Base-by-base conservation (phyloP, 2,329 filamentous ascomycete species). In the Exophiala aquamarina region DNA sequence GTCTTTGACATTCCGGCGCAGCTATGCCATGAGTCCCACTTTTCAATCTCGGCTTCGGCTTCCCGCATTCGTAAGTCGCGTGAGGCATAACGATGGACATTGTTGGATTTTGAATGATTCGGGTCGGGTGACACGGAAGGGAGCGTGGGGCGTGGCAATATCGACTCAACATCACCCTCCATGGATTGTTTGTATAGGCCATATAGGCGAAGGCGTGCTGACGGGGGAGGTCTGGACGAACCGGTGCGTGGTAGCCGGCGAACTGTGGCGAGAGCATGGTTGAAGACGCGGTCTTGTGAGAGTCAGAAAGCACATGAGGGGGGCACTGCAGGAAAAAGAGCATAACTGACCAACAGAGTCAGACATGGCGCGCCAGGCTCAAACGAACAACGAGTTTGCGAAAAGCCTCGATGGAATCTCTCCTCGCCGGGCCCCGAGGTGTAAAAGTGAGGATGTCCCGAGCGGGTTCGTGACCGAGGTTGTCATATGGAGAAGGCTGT, bases 171-270 rank as follows among this genome's bases (percentile, higher is more conserved):
- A 69, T 98, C 89, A 39, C 93, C 93, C 74, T 98, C 80, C 93
- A 97, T 97, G 54, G 90, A 90, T 70, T 98, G 93, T 67, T 98
- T 98, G 75, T 98, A 98, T 58, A 98, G 79, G 56, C 93, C 93
- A 84, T 98, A 98, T 53, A 98, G 86, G 49, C 87, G 87, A 59
- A 98, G 77, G 48, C 93, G 86, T 63, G 94, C 91, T 52, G 79
- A 75, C 2, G 90, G 82, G 38, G 93, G 93, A 36, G 93, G 93
- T 54, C 93, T 86, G 54, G 89, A 83, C 42, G 89, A 89, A 55
- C 93, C 92, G 14, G 91, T 95, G 64, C 93, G 92, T 60, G 88
- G 88, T 60, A 98, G 94, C 71, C 94, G 94, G 71, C 96, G 96
- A 62, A 98, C 92, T 18, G 93, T 97, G 73, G 95, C 96, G 70